Percentiles rank a stretch among this genome's conserved stretches.
These are phyloP conservation scores for Musa beccarii DNA, from an alignment of 176 grass and related monocot genomes.

Conservation along the genomic window DNA sequence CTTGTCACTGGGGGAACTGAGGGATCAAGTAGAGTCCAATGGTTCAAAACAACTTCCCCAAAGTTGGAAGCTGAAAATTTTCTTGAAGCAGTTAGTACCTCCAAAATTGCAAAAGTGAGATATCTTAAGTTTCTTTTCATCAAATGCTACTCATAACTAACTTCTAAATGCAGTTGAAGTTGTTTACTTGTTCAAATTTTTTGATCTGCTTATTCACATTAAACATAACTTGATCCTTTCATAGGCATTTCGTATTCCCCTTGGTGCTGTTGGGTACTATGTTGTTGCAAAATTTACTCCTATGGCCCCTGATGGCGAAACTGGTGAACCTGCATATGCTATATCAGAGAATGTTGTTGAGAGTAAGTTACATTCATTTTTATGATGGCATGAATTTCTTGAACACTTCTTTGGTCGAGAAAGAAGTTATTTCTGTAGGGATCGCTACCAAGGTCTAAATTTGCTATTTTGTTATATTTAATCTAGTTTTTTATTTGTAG, in stretches of 20 bases:
- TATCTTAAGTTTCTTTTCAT: neutral
- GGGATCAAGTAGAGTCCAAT: constrained; percentile 82
- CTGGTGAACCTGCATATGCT: constrained; percentile 73
- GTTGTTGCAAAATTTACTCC: constrained; percentile 92
- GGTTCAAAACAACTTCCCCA: constrained; percentile 68
- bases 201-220: constrained; percentile 4
- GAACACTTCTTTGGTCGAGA: neutral
- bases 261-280: constrained; percentile 63
- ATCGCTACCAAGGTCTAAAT: neutral
- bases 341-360: constrained; percentile 60
- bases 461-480: too few species aligned
- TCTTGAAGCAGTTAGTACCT: constrained; percentile 68
- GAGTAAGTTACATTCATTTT: constrained; percentile 46
- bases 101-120: constrained; percentile 82
- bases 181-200: constrained; percentile 7
- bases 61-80: constrained; percentile 53
- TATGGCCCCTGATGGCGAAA: constrained; percentile 77
- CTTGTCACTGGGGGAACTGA: constrained; percentile 72
- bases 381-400: neutral
- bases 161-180: neutral
- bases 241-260: constrained; percentile 82
- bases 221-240: constrained; percentile 19
- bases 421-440: neutral
- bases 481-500: too few species aligned
- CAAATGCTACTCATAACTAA: too few species aligned